These are phyloP conservation scores for Ophiosphaerella narmari DNA, from an alignment of 2,329 filamentous ascomycete genomes.

Conservation along the genomic window DNA sequence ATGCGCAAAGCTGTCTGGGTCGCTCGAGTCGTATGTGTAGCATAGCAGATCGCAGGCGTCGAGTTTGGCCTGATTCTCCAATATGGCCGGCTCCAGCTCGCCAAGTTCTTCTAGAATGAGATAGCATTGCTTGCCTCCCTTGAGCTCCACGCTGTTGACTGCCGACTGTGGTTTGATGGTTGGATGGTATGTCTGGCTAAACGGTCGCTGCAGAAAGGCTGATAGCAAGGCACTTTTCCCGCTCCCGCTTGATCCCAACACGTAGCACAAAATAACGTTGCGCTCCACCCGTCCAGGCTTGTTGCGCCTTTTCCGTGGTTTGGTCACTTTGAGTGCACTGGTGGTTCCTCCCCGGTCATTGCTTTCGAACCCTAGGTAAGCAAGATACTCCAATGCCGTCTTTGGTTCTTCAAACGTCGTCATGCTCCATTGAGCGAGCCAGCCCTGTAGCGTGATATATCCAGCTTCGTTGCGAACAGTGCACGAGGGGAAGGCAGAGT, in stretches of 20 bases:
- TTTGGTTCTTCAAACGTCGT: constrained; percentile 96
- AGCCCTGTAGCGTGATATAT: constrained; percentile 93
- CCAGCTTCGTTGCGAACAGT: constrained; percentile 95
- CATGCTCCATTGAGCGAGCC: constrained; percentile 99
- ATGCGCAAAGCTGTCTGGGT: constrained; percentile 93
- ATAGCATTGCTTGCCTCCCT: constrained; percentile 95
- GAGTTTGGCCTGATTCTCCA: constrained; percentile 88
- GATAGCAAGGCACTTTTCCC: constrained; percentile 92
- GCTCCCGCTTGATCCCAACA: constrained; percentile 81
- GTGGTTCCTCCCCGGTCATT: constrained; percentile 73
- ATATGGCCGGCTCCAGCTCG: constrained; percentile 89
- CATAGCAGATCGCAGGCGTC: constrained; percentile 93
- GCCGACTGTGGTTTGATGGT: constrained; percentile 94
- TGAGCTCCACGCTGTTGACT: constrained; percentile 95
- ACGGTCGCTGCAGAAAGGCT: constrained; percentile 87
- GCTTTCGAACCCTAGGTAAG: constrained; percentile 92
- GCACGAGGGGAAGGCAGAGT: constrained; percentile 87
- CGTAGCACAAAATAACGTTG: constrained; percentile 92
- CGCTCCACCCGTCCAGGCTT: constrained; percentile 85
- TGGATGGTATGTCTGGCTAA: constrained; percentile 81
- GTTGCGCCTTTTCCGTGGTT: constrained; percentile 82
- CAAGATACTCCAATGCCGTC: constrained; percentile 92
- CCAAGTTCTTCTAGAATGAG: constrained; percentile 94
- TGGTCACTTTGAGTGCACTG: constrained; percentile 89
- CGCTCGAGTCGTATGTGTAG: constrained; percentile 95